Evolutionary conservation across 2,329 filamentous ascomycete species (phyloP).

Genomic region (Mycocentrospora acerina): DNA sequence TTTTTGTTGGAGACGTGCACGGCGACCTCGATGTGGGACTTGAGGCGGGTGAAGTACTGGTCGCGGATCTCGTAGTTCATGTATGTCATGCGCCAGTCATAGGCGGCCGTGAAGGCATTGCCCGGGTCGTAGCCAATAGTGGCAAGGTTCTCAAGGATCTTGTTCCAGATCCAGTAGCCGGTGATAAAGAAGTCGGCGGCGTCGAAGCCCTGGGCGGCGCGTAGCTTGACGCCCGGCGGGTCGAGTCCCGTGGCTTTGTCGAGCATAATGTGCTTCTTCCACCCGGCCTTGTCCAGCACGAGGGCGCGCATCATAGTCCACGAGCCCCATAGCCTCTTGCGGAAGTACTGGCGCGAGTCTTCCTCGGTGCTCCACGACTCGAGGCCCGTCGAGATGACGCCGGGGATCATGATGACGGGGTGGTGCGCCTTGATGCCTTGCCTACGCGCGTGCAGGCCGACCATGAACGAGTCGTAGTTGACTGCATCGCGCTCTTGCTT

Average conservation of each 20-base stretch:
- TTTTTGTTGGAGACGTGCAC: conserved; percentile 74
- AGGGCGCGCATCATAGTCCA: conserved; percentile 99
- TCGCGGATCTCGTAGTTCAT: conserved; percentile 85
- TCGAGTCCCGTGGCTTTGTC: conserved; percentile 90
- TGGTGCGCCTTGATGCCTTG: conserved; percentile 82
- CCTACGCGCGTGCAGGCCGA: conserved; percentile 77
- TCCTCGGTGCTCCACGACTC: conserved; percentile 96
- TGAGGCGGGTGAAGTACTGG: conserved; percentile 89
- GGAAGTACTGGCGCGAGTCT: conserved; percentile 83
- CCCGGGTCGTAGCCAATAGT: conserved; percentile 94
- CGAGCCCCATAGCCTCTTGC: conserved; percentile 92
- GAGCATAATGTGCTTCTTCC: conserved; percentile 97
- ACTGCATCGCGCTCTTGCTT: conserved; percentile 85
- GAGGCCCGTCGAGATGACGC: conserved; percentile 94
- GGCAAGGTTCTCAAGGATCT: conserved; percentile 94
- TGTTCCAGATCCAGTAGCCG: conserved; percentile 98
- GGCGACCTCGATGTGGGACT: conserved; percentile 85
- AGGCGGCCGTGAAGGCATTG: conserved; percentile 67
- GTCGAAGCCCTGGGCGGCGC: conserved; percentile 94
- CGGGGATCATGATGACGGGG: conserved; percentile 94
- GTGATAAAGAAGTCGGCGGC: conserved; percentile 92
- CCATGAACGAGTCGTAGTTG: conserved; percentile 90
- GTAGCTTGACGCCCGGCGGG: conserved; percentile 83
- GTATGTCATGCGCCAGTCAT: conserved; percentile 95
- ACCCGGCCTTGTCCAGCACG: conserved; percentile 87